Conservation (phyloP, 306 rosid genomes). For the Glycine tomentella region DNA sequence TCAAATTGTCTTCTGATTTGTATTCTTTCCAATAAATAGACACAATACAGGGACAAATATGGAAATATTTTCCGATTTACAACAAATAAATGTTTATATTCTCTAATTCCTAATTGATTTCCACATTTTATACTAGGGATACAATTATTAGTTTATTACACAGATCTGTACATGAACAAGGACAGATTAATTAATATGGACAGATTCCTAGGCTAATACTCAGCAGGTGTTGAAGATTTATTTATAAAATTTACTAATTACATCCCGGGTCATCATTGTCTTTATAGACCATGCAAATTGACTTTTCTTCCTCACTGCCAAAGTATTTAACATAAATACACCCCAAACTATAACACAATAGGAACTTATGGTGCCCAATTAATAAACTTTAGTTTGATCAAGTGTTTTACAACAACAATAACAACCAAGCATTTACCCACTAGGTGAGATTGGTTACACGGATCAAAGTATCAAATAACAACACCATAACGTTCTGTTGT, state of each 20-base stretch:
- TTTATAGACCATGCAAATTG: slow-evolving; percentile 10
- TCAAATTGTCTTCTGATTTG: neutral
- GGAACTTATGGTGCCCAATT: neutral
- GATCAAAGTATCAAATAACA: no score
- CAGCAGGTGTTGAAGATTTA: neutral
- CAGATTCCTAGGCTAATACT: neutral
- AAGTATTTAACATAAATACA: neutral
- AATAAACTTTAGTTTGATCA: slow-evolving; percentile 8
- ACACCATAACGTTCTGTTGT: neutral
- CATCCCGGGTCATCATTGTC: neutral
- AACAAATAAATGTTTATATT: neutral
- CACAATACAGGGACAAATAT: neutral
- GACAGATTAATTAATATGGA: no score
- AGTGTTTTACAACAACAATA: slow-evolving; percentile 2
- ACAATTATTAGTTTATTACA: neutral
- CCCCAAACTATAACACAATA: slow-evolving; percentile 27
- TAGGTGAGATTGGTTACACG: no score
- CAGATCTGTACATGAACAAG: neutral
- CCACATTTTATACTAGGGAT: neutral
- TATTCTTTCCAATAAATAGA: neutral
- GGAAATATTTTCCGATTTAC: neutral
- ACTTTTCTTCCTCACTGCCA: slow-evolving; percentile 7
- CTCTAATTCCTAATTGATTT: neutral
- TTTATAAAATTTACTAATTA: neutral
- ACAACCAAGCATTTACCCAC: no score